Evolutionary conservation across 805 yeast species (phyloP).

Genomic region (Schwanniomyces pseudopolymorphus): DNA sequence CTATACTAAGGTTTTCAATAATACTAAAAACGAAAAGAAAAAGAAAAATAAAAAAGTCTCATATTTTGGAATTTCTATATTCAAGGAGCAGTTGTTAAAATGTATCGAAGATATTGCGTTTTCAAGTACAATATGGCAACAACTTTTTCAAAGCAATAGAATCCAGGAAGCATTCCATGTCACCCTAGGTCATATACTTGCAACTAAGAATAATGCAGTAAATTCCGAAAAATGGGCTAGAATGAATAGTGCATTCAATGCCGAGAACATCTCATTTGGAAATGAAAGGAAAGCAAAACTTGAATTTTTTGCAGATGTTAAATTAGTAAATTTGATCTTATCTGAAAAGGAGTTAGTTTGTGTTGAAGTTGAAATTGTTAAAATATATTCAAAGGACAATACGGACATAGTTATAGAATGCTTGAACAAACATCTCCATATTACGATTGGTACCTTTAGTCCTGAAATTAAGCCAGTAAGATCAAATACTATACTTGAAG

Average conservation of each 20-base stretch:
- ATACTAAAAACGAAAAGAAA: not conserved
- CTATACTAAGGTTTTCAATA: conserved; percentile 33
- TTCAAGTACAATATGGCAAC: conserved; percentile 16
- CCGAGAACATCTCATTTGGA: conserved; percentile 4
- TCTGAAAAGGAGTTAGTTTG: conserved; percentile 51
- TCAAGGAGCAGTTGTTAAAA: conserved; percentile 9
- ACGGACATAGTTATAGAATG: conserved; percentile 7
- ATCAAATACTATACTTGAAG: conserved; percentile 40
- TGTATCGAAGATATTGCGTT: conserved; percentile 6
- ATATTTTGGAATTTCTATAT: conserved; percentile 47
- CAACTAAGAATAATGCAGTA: conserved; percentile 8
- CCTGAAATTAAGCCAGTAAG: conserved; percentile 48
- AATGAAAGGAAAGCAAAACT: conserved; percentile 17
- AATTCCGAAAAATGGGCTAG: conserved; percentile 21
- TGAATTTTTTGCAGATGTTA: conserved; percentile 35
- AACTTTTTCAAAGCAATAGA: conserved; percentile 28
- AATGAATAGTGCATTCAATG: conserved; percentile 10
- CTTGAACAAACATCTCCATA: conserved; percentile 44
- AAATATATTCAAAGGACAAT: not conserved
- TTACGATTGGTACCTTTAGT: conserved; percentile 66
- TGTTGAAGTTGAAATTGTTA: conserved; percentile 43
- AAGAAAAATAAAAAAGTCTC: conserved; percentile 24
- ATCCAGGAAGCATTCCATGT: conserved; percentile 63
- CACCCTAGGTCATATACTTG: conserved; percentile 54
- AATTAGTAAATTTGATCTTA: conserved; percentile 47